These are phyloP conservation scores for Phialocephala sp. DNA, from an alignment of 2,329 filamentous ascomycete genomes.

Conservation along the genomic window DNA sequence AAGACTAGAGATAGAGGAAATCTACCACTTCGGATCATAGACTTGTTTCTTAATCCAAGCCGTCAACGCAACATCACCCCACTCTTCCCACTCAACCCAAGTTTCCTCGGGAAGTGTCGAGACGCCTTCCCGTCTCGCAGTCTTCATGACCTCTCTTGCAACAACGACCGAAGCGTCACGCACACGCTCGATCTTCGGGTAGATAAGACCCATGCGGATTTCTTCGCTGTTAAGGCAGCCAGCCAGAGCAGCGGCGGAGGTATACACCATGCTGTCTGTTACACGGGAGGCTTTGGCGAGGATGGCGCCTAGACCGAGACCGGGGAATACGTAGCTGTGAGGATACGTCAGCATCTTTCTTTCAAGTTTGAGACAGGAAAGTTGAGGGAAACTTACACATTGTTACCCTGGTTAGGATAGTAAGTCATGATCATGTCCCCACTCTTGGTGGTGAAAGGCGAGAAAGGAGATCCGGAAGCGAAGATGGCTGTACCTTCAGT, in stretches of 20 bases:
- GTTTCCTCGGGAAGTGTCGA: conserved; percentile 70
- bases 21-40: conserved; percentile 58
- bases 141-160: conserved; percentile 90
- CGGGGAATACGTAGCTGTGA: conserved; percentile 94
- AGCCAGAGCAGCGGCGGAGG: conserved; percentile 81
- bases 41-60: conserved; percentile 64
- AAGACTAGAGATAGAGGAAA: neutral
- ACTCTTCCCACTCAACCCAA: conserved; percentile 76
- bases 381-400: conserved; percentile 70
- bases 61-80: conserved; percentile 67
- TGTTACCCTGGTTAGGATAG: conserved; percentile 84
- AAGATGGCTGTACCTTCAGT: conserved; percentile 93
- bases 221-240: conserved; percentile 82
- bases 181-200: conserved; percentile 89
- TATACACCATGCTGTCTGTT: conserved; percentile 97
- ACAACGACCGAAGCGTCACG: conserved; percentile 87
- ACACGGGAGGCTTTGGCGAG: conserved; percentile 85
- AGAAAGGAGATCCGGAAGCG: conserved; percentile 93
- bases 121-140: conserved; percentile 82
- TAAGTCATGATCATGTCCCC: conserved; percentile 67
- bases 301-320: conserved; percentile 91
- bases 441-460: conserved; percentile 69
- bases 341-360: conserved; percentile 56
- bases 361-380: neutral
- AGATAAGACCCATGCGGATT: conserved; percentile 82